These are phyloP conservation scores for Penicillium macrosclerotiorum DNA, from an alignment of 495 filamentous ascomycete genomes.

Conservation along the genomic window DNA sequence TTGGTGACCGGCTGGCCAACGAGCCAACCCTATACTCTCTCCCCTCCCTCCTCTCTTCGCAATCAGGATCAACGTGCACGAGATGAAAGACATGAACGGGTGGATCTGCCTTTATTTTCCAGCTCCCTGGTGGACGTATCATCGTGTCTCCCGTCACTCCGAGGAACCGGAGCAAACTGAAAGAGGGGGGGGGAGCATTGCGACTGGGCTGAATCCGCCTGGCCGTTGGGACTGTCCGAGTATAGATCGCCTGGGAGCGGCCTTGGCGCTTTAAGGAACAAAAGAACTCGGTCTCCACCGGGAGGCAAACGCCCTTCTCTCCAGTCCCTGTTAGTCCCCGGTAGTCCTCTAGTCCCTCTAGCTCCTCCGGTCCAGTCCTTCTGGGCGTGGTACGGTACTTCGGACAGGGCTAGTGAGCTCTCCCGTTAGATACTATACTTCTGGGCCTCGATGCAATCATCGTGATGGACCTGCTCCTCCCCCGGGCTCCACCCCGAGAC, in stretches of 20 bases:
- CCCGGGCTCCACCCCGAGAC: conserved; percentile 2
- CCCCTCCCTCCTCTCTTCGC: not conserved
- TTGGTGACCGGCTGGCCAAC: not conserved
- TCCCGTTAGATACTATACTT: no score
- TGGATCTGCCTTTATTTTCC: conserved; percentile 4
- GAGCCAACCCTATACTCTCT: conserved; percentile 2
- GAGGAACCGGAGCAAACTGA: conserved; percentile 10
- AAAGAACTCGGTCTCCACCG: no score
- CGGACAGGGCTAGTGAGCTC: no score
- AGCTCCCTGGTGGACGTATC: conserved; percentile 19
- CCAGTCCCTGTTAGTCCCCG: not conserved
- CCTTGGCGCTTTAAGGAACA: no score
- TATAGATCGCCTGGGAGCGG: no score
- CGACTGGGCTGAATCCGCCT: not conserved
- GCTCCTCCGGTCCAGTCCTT: no score
- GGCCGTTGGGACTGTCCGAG: conserved; percentile 10
- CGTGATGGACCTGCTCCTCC: not conserved
- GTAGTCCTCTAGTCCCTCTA: no score
- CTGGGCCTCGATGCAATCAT: no score
- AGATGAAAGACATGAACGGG: no score
- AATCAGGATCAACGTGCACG: not conserved
- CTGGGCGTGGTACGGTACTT: no score
- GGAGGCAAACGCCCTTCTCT: no score
- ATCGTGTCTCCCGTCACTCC: conserved; percentile 20
- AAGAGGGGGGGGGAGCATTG: not conserved